Evolutionary conservation across 768 basidiomycete genomes (phyloP).

Genomic region (Lepiota venenata): DNA sequence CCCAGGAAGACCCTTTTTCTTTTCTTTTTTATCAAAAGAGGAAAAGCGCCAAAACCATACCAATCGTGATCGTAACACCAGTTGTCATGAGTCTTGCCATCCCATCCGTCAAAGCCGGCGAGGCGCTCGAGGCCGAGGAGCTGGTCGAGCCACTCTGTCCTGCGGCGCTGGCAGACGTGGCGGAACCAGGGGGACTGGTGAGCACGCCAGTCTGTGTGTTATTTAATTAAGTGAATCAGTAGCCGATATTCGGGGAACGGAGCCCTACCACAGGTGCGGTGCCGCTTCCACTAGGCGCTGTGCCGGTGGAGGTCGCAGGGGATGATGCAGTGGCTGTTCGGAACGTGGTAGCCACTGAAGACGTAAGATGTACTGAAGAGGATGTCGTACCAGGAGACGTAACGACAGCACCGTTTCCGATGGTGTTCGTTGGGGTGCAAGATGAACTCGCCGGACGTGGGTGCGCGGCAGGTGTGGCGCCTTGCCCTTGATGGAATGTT

Average conservation of each 20-base stretch:
- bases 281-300: too few relatives aligned
- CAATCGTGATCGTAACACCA: neutral
- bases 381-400: constrained; percentile 15
- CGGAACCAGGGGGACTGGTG: too few relatives aligned
- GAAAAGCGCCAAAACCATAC: neutral
- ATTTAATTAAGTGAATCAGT: too few relatives aligned
- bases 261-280: too few relatives aligned
- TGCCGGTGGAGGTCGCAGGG: too few relatives aligned
- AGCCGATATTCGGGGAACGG: too few relatives aligned
- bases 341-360: constrained; percentile 1
- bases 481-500: constrained; percentile 64
- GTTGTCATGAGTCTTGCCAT: neutral
- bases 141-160: neutral
- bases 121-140: neutral
- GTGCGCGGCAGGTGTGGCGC: constrained; percentile 51
- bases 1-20: neutral
- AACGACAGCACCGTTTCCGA: constrained; percentile 42
- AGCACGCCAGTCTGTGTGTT: too few relatives aligned
- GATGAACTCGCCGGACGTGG: constrained; percentile 55
- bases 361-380: constrained; percentile 17
- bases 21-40: neutral
- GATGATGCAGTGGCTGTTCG: too few relatives aligned
- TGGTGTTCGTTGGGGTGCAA: constrained; percentile 51
- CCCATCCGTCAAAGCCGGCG: neutral
- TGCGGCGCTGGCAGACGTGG: too few relatives aligned